These are phyloP conservation scores for Elaeis guineensis DNA, from an alignment of 176 grass and related monocot species.

Conservation along the genomic window DNA sequence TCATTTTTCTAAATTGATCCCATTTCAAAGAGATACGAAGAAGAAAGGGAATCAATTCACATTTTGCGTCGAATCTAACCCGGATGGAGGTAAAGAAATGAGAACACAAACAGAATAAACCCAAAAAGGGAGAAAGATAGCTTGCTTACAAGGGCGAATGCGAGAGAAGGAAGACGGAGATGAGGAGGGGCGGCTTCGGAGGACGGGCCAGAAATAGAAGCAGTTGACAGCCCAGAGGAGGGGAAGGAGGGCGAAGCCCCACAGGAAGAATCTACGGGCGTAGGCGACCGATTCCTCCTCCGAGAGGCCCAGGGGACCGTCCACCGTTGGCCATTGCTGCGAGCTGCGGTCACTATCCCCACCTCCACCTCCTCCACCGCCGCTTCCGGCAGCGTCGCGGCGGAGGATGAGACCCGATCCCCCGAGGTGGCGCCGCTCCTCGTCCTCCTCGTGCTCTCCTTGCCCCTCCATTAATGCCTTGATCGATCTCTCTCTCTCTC, in stretches of 20 bases:
- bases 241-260: constrained; percentile 89
- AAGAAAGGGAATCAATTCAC: too few species aligned
- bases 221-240: constrained; percentile 96
- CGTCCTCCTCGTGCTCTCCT: constrained; percentile 19
- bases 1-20: too few species aligned
- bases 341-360: constrained; percentile 4
- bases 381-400: neutral
- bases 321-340: constrained; percentile 60
- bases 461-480: constrained; percentile 19
- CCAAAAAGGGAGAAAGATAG: constrained; percentile 2
- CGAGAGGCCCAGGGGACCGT: constrained; percentile 67
- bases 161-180: constrained; percentile 32
- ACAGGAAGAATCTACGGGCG: constrained; percentile 68
- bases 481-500: too few species aligned
- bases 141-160: constrained; percentile 53
- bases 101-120: constrained; percentile 21
- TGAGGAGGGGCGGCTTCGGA: constrained; percentile 28
- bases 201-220: constrained; percentile 93
- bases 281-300: constrained; percentile 64
- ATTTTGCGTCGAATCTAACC: too few species aligned
- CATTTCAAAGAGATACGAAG: too few species aligned
- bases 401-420: constrained; percentile 4
- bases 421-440: constrained; percentile 35
- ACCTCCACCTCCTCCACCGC: neutral
- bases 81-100: neutral